Conservation (phyloP, 2,329 filamentous ascomycete species). For the Chaetomiaceae sp. region DNA sequence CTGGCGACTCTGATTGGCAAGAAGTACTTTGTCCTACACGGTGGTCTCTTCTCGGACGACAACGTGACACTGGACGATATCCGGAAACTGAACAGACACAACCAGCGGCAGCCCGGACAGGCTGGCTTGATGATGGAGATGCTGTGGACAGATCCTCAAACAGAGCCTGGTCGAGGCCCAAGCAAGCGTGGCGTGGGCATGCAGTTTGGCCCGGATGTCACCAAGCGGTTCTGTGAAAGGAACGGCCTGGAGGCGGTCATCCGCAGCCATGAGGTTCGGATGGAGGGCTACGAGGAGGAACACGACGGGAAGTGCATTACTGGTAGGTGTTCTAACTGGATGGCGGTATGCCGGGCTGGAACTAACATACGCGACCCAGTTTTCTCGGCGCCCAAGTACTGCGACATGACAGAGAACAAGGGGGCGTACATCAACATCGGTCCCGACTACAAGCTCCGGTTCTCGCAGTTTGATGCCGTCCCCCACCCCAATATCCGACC, state of each 20-base stretch:
- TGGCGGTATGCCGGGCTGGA: conserved; percentile 4
- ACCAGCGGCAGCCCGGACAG: conserved; percentile 89
- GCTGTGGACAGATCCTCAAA: conserved; percentile 97
- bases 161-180: conserved; percentile 77
- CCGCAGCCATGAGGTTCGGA: conserved; percentile 93
- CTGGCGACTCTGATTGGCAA: conserved; percentile 86
- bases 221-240: conserved; percentile 92
- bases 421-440: conserved; percentile 98
- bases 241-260: conserved; percentile 95
- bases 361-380: conserved; percentile 48
- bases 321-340: conserved; percentile 49
- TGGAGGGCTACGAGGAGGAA: conserved; percentile 99
- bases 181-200: conserved; percentile 96
- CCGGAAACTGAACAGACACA: conserved; percentile 83
- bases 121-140: conserved; percentile 99
- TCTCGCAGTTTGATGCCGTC: conserved; percentile 92
- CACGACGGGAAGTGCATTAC: conserved; percentile 95
- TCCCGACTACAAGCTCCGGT: conserved; percentile 84
- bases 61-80: conserved; percentile 90
- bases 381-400: conserved; percentile 96
- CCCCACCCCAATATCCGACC: conserved; percentile 93
- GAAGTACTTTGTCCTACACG: conserved; percentile 90
- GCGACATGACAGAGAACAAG: conserved; percentile 96
- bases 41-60: conserved; percentile 93
- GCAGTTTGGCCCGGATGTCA: conserved; percentile 95